Percentiles rank a stretch among this genome's conserved stretches.
These are phyloP conservation scores for Fusarium mangiferae DNA, from an alignment of 2,329 filamentous ascomycete species.

Conservation along the genomic window DNA sequence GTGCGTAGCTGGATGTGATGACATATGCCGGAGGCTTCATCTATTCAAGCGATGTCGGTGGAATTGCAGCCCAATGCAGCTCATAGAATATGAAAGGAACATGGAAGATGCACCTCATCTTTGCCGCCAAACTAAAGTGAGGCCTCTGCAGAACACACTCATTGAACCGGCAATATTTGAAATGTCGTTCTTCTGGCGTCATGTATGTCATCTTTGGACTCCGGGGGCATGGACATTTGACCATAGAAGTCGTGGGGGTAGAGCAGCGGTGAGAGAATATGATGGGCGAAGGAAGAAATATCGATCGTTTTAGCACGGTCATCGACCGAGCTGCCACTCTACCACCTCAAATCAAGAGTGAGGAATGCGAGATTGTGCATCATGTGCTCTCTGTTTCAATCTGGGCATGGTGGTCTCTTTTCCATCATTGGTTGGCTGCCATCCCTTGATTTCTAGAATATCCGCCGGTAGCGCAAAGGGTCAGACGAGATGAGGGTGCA, in stretches of 20 bases:
- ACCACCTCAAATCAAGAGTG: conserved; percentile 21
- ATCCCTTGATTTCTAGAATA: conserved; percentile 47
- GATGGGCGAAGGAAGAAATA: conserved; percentile 31
- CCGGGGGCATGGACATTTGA: conserved; percentile 11
- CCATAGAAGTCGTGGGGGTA: conserved; percentile 26
- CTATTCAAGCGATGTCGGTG: background rate
- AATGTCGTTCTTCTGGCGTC: conserved; percentile 5
- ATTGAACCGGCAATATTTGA: conserved; percentile 5
- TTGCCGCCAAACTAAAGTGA: background rate
- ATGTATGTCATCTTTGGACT: conserved; percentile 36
- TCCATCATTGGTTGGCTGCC: conserved; percentile 40
- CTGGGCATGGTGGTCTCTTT: conserved; percentile 25
- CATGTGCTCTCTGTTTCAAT: conserved; percentile 41
- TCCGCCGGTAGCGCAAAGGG: conserved; percentile 48
- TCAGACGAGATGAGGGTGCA: conserved; percentile 36
- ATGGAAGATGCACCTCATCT: background rate
- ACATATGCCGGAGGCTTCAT: conserved; percentile 13
- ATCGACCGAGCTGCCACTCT: conserved; percentile 33
- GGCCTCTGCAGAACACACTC: conserved; percentile 24
- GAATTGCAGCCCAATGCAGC: background rate
- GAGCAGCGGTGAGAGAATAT: conserved; percentile 42
- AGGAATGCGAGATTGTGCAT: conserved; percentile 40
- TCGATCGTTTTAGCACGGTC: conserved; percentile 32
- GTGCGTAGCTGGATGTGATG: background rate
- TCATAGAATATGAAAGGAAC: background rate